Evolutionary conservation across 2,329 filamentous ascomycete species (phyloP), one percentile per base, ranked within the genome.

Genomic region (Phaeosphaeria sp.): DNA sequence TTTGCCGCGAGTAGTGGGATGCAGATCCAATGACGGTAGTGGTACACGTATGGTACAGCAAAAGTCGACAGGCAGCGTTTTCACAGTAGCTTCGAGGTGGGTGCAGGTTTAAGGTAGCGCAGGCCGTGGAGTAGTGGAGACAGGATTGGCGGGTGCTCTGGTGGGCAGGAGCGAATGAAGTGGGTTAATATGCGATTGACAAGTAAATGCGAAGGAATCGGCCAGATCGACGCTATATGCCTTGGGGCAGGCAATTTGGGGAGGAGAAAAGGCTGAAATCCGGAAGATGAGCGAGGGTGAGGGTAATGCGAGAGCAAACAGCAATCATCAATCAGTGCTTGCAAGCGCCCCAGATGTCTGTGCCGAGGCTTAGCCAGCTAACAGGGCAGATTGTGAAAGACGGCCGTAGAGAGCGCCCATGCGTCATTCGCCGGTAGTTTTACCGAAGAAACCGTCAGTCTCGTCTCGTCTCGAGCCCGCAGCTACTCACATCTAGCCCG

Each of bases 81-180:
- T 45, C 22, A 45, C 43, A 13, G 43, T 45, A 45, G 43, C 21
- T 22, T 45, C 43, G 43, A 45, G 43, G 43, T 45, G 6, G 43
- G 6, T 11, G 53, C 49, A 49, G 55, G 59, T 6, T 52, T 63
- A 65, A 69, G 54, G 56, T 66, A 60, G 53, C 22, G 39, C 17
- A 36, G 40, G 9, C 15, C 18, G 59, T 53, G 51, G 51, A 54
- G 59, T 33, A 50, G 50, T 48, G 46, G 44, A 39, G 30, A 27
- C 40, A 50, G 51, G 48, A 44, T 56, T 46, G 55, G 48, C 49
- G 17, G 36, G 36, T n/a, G 36, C 36, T 13, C 18, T 42, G 44
- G 48, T 33, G 36, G 47, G 61, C 59, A 59, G 64, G 63, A 71
- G 65, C 65, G 65, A 63, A 61, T 45, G 47, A 46, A 47, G 63